A percentile compares a stretch with the other conserved stretches of the same genome.
These are phyloP conservation scores for Petunia secreta DNA, from an alignment of 257 asterid genomes.

Conservation along the genomic window DNA sequence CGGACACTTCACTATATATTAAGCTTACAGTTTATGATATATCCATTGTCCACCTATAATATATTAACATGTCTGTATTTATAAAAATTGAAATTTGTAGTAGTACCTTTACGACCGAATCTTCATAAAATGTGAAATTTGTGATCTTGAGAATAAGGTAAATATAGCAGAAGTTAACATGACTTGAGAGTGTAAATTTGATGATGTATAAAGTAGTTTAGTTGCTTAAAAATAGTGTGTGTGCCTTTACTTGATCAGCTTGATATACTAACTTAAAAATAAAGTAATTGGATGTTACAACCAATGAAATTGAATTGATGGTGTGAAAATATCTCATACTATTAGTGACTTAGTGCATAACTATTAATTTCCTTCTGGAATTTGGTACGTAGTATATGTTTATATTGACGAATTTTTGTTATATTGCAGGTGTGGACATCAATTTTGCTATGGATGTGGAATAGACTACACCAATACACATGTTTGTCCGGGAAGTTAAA, in stretches of 20 bases:
- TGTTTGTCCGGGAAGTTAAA: neutral
- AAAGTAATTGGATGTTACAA: neutral
- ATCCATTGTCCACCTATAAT: no score
- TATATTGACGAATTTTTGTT: neutral
- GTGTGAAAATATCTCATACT: no score
- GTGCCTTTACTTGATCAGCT: neutral
- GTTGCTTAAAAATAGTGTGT: no score
- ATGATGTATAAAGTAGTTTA: no score
- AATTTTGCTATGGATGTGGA: constrained; percentile 11
- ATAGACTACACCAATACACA: neutral
- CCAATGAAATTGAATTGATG: no score
- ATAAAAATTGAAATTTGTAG: no score
- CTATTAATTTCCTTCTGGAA: neutral
- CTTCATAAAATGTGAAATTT: neutral
- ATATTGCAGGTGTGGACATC: neutral
- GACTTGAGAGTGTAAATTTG: no score
- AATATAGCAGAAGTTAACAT: no score
- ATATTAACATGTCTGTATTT: no score
- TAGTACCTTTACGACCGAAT: neutral
- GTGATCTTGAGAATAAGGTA: neutral
- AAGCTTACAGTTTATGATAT: no score
- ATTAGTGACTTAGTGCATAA: no score
- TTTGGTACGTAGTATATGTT: neutral
- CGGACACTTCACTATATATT: no score
- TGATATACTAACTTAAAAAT: neutral